Evolutionary conservation across 2,329 filamentous ascomycete genomes (phyloP).

Genomic region (Colletotrichum nymphaeae): DNA sequence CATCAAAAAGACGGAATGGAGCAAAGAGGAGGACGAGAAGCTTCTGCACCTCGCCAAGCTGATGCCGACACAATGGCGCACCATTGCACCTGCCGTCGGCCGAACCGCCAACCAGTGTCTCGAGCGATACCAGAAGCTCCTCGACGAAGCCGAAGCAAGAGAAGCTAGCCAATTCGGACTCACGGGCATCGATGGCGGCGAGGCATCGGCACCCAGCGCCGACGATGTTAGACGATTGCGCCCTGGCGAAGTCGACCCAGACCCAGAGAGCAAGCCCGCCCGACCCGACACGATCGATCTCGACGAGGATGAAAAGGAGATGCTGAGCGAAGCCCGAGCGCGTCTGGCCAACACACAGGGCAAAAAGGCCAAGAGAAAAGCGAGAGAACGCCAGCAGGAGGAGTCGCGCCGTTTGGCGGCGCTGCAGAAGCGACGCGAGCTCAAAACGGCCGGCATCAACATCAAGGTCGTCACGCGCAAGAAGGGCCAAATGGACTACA

Average conservation of each 20-base stretch:
- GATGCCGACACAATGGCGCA: conserved; percentile 99
- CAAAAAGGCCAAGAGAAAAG: conserved; percentile 99
- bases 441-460: conserved; percentile 98
- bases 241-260: conserved; percentile 95
- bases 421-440: conserved; percentile 92
- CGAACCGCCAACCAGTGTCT: conserved; percentile 97
- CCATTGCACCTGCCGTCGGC: conserved; percentile 95
- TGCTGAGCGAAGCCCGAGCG: conserved; percentile 96
- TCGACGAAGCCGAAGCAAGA: conserved; percentile 93
- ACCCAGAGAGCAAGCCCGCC: conserved; percentile 95
- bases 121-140: conserved; percentile 94
- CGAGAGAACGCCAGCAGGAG: conserved; percentile 92
- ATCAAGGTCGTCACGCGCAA: conserved; percentile 94
- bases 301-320: conserved; percentile 99
- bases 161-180: conserved; percentile 88
- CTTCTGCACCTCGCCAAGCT: conserved; percentile 95
- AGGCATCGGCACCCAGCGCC: conserved; percentile 87
- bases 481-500: conserved; percentile 99
- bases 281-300: conserved; percentile 97
- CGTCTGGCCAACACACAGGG: conserved; percentile 97
- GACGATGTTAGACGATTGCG: conserved; percentile 91
- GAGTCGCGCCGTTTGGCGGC: conserved; percentile 91
- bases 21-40: conserved; percentile 98
- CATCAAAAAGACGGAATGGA: conserved; percentile 99
- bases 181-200: conserved; percentile 86